Conservation (phyloP, 139 green algal genomes). For the Chlorella sorokiniana region DNA sequence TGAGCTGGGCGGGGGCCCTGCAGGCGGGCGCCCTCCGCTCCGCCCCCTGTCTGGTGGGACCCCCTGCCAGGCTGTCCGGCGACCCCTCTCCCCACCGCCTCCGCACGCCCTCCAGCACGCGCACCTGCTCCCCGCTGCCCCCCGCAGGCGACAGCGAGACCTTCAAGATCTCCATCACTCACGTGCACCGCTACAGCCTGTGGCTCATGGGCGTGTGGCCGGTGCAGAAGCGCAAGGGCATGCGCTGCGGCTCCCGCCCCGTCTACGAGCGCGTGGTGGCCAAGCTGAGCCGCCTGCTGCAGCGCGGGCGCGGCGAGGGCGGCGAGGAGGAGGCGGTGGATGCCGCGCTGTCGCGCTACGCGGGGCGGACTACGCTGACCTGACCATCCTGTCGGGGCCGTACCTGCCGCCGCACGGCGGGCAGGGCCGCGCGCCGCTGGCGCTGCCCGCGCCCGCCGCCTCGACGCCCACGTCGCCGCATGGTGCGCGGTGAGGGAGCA, state of each 20-base stretch:
- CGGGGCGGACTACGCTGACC: neutral
- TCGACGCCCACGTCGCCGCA: neutral
- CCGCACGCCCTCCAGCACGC: neutral
- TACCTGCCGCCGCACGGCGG: conserved; percentile 27
- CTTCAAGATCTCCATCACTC: conserved; percentile 50
- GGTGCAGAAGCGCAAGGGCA: conserved; percentile 47
- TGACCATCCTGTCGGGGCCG: conserved; percentile 40
- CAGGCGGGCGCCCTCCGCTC: too few relatives aligned
- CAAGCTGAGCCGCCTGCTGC: conserved; percentile 41
- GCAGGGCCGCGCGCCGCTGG: neutral
- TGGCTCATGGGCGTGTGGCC: conserved; percentile 54
- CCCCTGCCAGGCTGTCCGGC: too few relatives aligned
- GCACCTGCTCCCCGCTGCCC: neutral
- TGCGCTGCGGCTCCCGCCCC: conserved; percentile 44
- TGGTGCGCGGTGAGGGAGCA: neutral
- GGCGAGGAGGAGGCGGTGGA: conserved; percentile 6
- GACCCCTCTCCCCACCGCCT: neutral
- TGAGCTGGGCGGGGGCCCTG: neutral
- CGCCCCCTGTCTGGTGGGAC: too few relatives aligned
- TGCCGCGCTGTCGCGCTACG: conserved; percentile 7
- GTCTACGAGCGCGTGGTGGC: conserved; percentile 49
- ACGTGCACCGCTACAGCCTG: conserved; percentile 49
- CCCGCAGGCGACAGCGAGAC: conserved; percentile 53
- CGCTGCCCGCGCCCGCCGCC: neutral
- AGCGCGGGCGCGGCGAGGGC: conserved; percentile 21